These are phyloP conservation scores for Vigna mungo DNA, from an alignment of 306 rosid species.

Conservation along the genomic window DNA sequence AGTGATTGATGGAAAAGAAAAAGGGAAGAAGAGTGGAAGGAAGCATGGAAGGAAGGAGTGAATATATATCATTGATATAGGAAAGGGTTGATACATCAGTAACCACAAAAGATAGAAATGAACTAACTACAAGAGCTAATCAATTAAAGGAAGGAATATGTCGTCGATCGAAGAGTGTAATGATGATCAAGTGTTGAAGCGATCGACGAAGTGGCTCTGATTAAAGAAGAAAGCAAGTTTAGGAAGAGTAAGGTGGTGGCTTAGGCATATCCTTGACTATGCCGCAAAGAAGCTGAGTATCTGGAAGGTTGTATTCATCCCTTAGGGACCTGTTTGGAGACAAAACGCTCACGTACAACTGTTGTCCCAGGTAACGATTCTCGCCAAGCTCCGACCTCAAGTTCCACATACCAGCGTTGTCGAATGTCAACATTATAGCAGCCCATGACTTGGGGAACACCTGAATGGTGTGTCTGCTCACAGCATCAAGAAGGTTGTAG, in stretches of 20 bases:
- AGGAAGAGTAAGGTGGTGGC: constrained; percentile 48
- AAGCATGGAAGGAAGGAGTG: too few relatives aligned
- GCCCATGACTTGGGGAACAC: constrained; percentile 80
- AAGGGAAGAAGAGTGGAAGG: too few relatives aligned
- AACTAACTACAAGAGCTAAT: neutral
- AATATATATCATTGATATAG: neutral
- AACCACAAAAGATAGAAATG: neutral
- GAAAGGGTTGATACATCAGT: constrained; percentile 29
- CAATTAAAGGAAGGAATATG: too few relatives aligned
- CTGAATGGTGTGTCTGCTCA: constrained; percentile 82
- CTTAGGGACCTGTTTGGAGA: constrained; percentile 56
- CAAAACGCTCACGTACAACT: constrained; percentile 58
- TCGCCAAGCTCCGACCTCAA: constrained; percentile 64
- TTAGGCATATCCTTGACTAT: constrained; percentile 55
- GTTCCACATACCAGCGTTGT: constrained; percentile 84
- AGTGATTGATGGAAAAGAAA: too few relatives aligned
- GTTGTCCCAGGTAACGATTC: constrained; percentile 72
- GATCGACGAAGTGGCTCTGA: too few relatives aligned
- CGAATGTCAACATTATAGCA: constrained; percentile 63
- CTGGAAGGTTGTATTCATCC: constrained; percentile 74
- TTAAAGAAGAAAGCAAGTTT: neutral
- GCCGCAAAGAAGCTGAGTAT: constrained; percentile 58
- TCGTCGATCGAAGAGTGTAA: too few relatives aligned
- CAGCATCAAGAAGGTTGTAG: constrained; percentile 78
- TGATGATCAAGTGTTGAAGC: too few relatives aligned